Conservation (phyloP, 2,329 filamentous ascomycete genomes). For the Aspergillus puulaauensis region DNA sequence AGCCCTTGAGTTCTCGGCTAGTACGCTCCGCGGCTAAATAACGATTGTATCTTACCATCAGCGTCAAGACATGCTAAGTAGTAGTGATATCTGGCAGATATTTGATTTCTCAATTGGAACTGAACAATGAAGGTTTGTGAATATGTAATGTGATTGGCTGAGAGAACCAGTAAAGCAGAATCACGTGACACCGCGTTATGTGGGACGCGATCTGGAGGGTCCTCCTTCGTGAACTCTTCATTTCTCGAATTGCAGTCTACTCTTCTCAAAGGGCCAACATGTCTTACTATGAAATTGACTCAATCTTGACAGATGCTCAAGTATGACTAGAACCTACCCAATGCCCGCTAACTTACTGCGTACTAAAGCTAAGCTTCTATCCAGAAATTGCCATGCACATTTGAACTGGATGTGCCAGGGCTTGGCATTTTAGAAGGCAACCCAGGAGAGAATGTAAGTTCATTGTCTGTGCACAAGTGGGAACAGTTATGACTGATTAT, state of each 20-base stretch:
- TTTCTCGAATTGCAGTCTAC: background rate
- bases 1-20: too few species aligned
- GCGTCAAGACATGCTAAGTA: too few species aligned
- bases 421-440: constrained; percentile 90
- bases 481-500: background rate
- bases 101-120: too few species aligned
- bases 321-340: constrained; percentile 20
- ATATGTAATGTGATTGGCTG: constrained; percentile 6
- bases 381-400: constrained; percentile 93
- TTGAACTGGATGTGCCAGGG: constrained; percentile 83
- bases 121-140: background rate
- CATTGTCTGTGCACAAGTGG: background rate
- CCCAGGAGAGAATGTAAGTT: constrained; percentile 57
- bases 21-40: too few species aligned
- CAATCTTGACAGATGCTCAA: constrained; percentile 48
- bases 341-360: background rate
- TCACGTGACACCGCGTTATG: constrained; percentile 14
- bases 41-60: too few species aligned
- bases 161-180: too few species aligned
- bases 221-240: background rate
- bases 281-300: constrained; percentile 50
- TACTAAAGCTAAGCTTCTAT: background rate
- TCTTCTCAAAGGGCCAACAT: constrained; percentile 21
- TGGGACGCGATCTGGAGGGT: constrained; percentile 7
- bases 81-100: too few species aligned